Percentiles rank a stretch among this genome's conserved stretches.
These are phyloP conservation scores for Russula virescens DNA, from an alignment of 768 basidiomycete species.

Conservation along the genomic window DNA sequence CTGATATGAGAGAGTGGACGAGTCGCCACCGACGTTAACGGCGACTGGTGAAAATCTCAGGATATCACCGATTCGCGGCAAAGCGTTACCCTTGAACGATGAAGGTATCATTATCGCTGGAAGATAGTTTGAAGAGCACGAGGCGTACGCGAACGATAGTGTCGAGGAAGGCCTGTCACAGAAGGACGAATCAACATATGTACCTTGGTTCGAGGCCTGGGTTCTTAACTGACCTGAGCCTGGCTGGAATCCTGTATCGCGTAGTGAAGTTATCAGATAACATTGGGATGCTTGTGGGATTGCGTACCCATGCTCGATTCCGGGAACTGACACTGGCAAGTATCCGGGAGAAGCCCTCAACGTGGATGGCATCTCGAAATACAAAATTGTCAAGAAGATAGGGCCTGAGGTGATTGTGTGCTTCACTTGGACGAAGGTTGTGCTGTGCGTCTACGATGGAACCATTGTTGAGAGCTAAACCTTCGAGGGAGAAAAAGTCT, in stretches of 20 bases:
- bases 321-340: conserved; percentile 27
- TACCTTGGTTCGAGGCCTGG: no score
- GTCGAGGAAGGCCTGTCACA: conserved; percentile 28
- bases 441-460: conserved; percentile 13
- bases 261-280: not conserved
- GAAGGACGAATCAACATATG: not conserved
- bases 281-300: not conserved
- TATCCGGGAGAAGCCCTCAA: conserved; percentile 29
- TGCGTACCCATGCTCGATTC: conserved; percentile 27
- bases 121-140: not conserved
- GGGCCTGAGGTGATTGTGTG: conserved; percentile 28
- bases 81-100: conserved; percentile 26
- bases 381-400: conserved; percentile 27
- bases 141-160: conserved; percentile 25
- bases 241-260: conserved; percentile 27
- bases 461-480: conserved; percentile 24
- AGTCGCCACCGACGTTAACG: conserved; percentile 15
- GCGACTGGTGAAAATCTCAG: conserved; percentile 27
- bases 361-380: conserved; percentile 25
- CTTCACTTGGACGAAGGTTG: conserved; percentile 25
- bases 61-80: conserved; percentile 32
- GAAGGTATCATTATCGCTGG: not conserved
- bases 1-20: conserved; percentile 30
- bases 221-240: conserved; percentile 27
- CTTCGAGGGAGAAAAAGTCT: conserved; percentile 27